Base-by-base conservation (phyloP, 768 basidiomycete species). In the Boletus subcaerulescens region DNA sequence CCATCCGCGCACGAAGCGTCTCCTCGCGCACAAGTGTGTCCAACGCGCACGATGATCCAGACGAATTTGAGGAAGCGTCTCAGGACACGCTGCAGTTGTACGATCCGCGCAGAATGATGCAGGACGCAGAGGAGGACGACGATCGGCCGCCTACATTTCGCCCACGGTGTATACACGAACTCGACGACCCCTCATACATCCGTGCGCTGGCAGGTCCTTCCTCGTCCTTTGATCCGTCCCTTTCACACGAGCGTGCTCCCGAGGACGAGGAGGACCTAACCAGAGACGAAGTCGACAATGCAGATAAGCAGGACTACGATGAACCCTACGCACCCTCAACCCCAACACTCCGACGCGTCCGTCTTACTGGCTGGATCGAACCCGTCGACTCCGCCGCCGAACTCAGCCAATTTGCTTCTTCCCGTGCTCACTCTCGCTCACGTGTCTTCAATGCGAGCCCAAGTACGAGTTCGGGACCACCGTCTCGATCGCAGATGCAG, bases 161-260 rank as follows among this genome's bases (percentile, higher is more conserved):
- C 17, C 73, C 77, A 2, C 71, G 63, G 3, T 84, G 83, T 65
- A 85, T 85, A 49, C 83, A 85, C 62, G 81, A 86, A 60, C 58
- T 85, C 10, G 75, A 74, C 8, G 70, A 70, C 42, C 68, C 70
- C 20, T 70, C 70, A 4, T 70, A 71, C 20, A 57, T 69, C 8
- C 59, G 50, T 17, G 57, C 38, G 2, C 45, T 60, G 2, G 64
- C 50, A 1, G 50, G 39, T n/a, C 47, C 53, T 11, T 61, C 59
- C 2, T 48, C 47, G 35, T 60, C 40, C 3, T 50, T 49, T 42
- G 51, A 40, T 48, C 42, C 40, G 4, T 47, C 53, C 8, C 11
- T 13, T 13, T 56, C 57, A 15, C 50, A 24, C 13, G 42, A 56
- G 3, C 48, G 3, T 7, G 11, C 29, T 18, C 43, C 42, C 18